These are phyloP conservation scores for Pseudoneurospora amorphoporcata DNA, from an alignment of 495 filamentous ascomycete species.

Conservation along the genomic window DNA sequence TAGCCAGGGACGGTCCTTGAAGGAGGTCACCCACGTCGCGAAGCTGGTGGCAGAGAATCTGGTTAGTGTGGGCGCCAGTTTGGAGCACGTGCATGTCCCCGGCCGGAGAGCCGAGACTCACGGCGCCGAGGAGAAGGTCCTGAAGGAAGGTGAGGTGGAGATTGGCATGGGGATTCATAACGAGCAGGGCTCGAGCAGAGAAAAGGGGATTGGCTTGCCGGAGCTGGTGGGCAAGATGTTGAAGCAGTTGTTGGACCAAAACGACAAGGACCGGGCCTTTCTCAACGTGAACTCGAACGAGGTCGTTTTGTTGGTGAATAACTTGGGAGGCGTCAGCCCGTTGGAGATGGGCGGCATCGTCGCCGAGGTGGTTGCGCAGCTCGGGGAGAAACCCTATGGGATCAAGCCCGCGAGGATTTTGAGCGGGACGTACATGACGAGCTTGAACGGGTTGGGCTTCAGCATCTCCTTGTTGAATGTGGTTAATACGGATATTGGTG, in stretches of 20 bases:
- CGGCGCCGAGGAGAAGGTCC: conserved; percentile 34
- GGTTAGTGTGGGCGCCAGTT: conserved; percentile 73
- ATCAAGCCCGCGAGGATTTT: conserved; percentile 63
- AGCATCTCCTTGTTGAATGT: conserved; percentile 77
- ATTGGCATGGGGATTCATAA: conserved; percentile 99
- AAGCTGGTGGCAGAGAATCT: conserved; percentile 63
- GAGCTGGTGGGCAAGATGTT: conserved; percentile 73
- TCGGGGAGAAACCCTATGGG: conserved; percentile 48
- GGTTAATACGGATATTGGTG: conserved; percentile 66
- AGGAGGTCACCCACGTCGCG: conserved; percentile 64
- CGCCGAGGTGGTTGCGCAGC: conserved; percentile 73
- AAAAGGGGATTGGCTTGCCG: conserved; percentile 47
- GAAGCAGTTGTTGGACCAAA: conserved; percentile 63
- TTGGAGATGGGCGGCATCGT: conserved; percentile 86
- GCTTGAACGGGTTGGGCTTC: conserved; percentile 87
- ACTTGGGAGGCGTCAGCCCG: conserved; percentile 82
- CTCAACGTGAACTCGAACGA: conserved; percentile 55
- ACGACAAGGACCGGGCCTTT: conserved; percentile 74
- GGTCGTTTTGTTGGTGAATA: conserved; percentile 78
- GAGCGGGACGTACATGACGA: conserved; percentile 68
- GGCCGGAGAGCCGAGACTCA: conserved; percentile 45
- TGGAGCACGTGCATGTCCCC: conserved; percentile 89
- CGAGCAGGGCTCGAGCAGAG: conserved; percentile 74
- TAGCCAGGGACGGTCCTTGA: conserved; percentile 49
- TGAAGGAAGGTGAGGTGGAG: conserved; percentile 69